Percentiles rank a stretch among this genome's conserved stretches.
Conservation (phyloP, 2,329 filamentous ascomycete species). For the Bimuria novae-zelandiae region DNA sequence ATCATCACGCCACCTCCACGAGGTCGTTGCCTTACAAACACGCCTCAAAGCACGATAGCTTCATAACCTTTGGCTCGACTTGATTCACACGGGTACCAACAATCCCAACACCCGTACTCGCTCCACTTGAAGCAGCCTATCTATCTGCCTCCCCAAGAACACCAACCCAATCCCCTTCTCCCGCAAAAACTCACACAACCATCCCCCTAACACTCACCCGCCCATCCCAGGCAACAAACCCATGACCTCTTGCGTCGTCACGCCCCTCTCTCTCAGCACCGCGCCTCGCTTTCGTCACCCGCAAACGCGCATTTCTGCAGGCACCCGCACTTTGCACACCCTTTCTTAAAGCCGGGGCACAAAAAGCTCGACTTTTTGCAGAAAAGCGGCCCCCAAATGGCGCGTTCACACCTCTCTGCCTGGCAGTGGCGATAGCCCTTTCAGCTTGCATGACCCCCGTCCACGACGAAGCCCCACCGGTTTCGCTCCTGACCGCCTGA, state of each 20-base stretch:
- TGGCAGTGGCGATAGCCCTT: slow-evolving; percentile 9
- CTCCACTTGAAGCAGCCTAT: too few species aligned
- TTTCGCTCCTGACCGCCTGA: slow-evolving; percentile 4
- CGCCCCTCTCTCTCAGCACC: not conserved
- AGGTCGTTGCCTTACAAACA: too few species aligned
- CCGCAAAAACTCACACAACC: too few species aligned
- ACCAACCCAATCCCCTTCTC: too few species aligned
- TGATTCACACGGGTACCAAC: too few species aligned
- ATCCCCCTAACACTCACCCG: too few species aligned
- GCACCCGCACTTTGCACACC: slow-evolving; percentile 3
- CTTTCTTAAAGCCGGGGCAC: not conserved
- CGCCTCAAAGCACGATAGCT: too few species aligned
- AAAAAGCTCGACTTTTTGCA: slow-evolving; percentile 5
- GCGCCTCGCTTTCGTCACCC: not conserved
- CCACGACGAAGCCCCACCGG: not conserved
- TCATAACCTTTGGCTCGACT: too few species aligned
- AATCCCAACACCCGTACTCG: too few species aligned
- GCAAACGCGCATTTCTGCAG: slow-evolving; percentile 9
- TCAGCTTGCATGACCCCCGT: slow-evolving; percentile 11
- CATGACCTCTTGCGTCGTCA: slow-evolving; percentile 6
- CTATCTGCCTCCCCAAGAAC: too few species aligned
- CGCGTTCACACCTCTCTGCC: slow-evolving; percentile 11
- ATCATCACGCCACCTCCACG: too few species aligned
- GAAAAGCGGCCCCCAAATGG: not conserved
- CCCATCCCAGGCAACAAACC: not conserved